A percentile compares a stretch with the other conserved stretches of the same genome.
Evolutionary conservation across 441 rosid species (phyloP).

Genomic region (Hura crepitans): DNA sequence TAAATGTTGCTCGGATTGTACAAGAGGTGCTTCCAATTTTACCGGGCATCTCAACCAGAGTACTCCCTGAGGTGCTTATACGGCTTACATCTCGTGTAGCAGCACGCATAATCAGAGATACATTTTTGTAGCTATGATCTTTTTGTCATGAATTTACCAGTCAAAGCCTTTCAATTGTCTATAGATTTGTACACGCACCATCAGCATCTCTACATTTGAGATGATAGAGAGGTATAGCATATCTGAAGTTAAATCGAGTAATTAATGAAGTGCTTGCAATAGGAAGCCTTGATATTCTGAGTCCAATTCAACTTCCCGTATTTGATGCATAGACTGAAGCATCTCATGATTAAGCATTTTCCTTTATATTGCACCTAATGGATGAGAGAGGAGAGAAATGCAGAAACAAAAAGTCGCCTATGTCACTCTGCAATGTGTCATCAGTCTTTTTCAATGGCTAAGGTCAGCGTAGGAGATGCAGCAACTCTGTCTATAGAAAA

Average conservation of each 20-base stretch:
- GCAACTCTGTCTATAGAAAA: too few relatives aligned
- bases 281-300: background rate
- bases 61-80: constrained; percentile 71
- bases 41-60: constrained; percentile 73
- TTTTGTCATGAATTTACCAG: background rate
- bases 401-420: too few relatives aligned
- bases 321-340: background rate
- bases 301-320: background rate
- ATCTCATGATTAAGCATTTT: background rate
- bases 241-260: too few relatives aligned
- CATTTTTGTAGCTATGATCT: constrained; percentile 38
- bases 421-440: background rate
- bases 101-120: constrained; percentile 77
- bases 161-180: constrained; percentile 21
- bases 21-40: constrained; percentile 73
- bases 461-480: too few relatives aligned
- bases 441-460: background rate
- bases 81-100: constrained; percentile 75
- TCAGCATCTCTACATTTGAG: background rate
- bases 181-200: constrained; percentile 14
- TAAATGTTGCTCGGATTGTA: constrained; percentile 50
- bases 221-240: background rate
- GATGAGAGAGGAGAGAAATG: background rate
- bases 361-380: background rate
- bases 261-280: background rate